These are phyloP conservation scores for Neofusicoccum laricinum DNA, from an alignment of 2,329 filamentous ascomycete genomes.

Conservation along the genomic window DNA sequence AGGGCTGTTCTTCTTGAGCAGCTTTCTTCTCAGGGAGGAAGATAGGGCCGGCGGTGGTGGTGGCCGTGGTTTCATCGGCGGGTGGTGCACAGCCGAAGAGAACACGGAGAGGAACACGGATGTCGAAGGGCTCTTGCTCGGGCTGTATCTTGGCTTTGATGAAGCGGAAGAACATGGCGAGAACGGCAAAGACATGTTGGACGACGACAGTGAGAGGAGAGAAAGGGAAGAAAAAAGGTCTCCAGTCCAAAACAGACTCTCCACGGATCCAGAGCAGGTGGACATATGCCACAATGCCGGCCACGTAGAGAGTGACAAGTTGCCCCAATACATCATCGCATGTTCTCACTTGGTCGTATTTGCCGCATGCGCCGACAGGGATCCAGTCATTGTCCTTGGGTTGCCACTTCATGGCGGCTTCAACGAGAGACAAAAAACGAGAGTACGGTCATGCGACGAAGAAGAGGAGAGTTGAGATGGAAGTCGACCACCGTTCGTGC, in stretches of 20 bases:
- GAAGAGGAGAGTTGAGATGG: background rate
- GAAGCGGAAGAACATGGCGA: background rate
- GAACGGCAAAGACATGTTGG: background rate
- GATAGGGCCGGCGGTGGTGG: background rate
- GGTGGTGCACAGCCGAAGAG: background rate
- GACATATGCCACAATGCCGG: background rate
- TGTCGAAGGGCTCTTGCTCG: background rate
- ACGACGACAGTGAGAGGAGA: background rate
- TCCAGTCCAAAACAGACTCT: background rate
- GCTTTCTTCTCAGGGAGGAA: background rate
- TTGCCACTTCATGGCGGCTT: background rate
- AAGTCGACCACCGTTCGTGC: too few species aligned
- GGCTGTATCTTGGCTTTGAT: background rate
- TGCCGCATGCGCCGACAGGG: background rate
- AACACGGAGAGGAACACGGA: background rate
- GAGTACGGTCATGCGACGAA: background rate
- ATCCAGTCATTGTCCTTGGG: background rate
- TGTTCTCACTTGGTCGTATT: background rate
- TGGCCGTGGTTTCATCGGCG: background rate
- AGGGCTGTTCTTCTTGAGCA: background rate
- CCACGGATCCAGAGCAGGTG: background rate
- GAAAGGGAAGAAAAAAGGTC: background rate
- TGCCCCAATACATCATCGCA: background rate
- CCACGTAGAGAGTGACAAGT: background rate
- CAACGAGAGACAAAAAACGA: background rate